These are phyloP conservation scores for Sporothrix inflata DNA, from an alignment of 2,329 filamentous ascomycete species.

Conservation along the genomic window DNA sequence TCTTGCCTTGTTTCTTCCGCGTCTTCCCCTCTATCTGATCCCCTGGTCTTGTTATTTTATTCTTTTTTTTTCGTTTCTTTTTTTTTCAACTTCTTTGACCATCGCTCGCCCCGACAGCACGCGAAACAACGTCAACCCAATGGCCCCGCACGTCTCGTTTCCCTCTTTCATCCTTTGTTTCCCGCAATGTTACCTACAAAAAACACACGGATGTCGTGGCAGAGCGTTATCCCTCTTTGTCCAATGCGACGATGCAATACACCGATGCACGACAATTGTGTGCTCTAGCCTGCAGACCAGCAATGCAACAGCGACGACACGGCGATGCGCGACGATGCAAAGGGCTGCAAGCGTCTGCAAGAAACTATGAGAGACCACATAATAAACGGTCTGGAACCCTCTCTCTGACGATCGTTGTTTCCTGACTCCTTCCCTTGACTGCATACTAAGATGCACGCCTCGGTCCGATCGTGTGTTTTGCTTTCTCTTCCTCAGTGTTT, in stretches of 20 bases:
- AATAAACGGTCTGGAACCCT: not conserved
- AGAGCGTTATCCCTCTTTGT: not conserved
- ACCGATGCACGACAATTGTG: not conserved
- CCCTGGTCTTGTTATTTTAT: not conserved
- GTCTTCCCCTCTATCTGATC: not conserved
- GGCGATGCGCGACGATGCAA: not conserved
- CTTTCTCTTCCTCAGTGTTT: not conserved
- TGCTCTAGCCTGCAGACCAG: not conserved
- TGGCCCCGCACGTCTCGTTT: not conserved
- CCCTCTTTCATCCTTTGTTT: not conserved
- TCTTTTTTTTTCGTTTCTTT: not conserved
- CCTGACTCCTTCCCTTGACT: not conserved
- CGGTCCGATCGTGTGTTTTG: no score
- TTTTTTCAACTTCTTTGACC: not conserved
- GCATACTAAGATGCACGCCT: not conserved
- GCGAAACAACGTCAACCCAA: not conserved
- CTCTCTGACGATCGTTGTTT: not conserved
- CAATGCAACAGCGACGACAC: not conserved
- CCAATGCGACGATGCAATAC: not conserved
- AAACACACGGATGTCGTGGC: not conserved
- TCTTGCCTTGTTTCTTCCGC: not conserved
- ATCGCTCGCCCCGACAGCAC: not conserved
- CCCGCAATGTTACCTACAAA: not conserved
- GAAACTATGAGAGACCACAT: not conserved
- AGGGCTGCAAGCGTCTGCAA: not conserved